Conservation (phyloP, 208 protist genomes). For the Lotmaria passim region DNA sequence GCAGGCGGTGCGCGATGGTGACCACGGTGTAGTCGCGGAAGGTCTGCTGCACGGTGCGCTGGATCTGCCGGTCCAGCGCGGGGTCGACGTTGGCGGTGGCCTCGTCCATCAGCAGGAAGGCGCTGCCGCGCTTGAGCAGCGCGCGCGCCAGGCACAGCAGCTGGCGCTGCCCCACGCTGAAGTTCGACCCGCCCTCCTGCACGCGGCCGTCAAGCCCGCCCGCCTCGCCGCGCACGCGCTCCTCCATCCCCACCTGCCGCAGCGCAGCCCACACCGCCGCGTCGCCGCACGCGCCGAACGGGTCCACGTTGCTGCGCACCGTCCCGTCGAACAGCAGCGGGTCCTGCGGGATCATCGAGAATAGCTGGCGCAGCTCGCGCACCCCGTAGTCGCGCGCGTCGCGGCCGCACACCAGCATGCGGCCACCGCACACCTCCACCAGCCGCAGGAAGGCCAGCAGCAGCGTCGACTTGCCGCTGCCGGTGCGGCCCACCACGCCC, state of each 20-base stretch:
- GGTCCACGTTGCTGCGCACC: constrained; percentile 79
- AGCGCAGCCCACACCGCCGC: constrained; percentile 54
- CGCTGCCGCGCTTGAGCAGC: constrained; percentile 56
- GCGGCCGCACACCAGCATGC: constrained; percentile 46
- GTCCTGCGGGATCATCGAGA: constrained; percentile 87
- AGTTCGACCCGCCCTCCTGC: constrained; percentile 64
- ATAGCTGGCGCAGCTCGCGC: constrained; percentile 61
- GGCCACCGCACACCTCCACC: constrained; percentile 55
- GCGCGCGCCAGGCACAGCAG: constrained; percentile 75
- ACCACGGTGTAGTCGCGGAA: constrained; percentile 70
- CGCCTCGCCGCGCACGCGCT: constrained; percentile 30
- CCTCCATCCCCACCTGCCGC: constrained; percentile 38
- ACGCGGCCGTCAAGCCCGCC: constrained; percentile 47
- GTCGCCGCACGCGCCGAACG: constrained; percentile 46
- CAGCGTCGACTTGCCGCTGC: too few species aligned
- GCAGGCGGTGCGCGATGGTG: constrained; percentile 73
- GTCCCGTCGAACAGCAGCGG: constrained; percentile 85
- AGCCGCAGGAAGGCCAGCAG: too few species aligned
- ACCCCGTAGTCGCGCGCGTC: constrained; percentile 43
- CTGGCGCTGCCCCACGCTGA: constrained; percentile 79
- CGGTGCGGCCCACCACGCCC: too few species aligned
- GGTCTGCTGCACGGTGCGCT: constrained; percentile 46
- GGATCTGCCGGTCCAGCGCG: constrained; percentile 56
- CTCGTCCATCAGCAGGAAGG: constrained; percentile 83
- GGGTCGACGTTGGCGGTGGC: constrained; percentile 74